Conservation (phyloP, 116 monocot genomes). For the Trichopus zeylanicus region DNA sequence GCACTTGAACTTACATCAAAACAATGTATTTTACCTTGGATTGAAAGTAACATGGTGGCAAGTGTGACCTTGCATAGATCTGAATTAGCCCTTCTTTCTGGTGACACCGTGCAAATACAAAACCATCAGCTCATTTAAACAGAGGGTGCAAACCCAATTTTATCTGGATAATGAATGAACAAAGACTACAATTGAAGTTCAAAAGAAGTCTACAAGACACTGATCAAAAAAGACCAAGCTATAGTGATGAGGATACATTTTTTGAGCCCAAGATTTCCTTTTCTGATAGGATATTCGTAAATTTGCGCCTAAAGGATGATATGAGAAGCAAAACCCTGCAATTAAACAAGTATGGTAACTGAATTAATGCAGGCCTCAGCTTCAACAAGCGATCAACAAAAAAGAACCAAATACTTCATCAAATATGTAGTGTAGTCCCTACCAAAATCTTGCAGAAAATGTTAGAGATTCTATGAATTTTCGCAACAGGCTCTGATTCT, state of each 20-base stretch:
- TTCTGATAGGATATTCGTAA: slow-evolving; percentile 47
- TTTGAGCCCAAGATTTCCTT: slow-evolving; percentile 86
- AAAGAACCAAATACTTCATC: background rate
- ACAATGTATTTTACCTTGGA: slow-evolving; percentile 32
- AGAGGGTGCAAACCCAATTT: background rate
- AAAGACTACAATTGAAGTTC: background rate
- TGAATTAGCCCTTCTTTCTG: slow-evolving; percentile 85
- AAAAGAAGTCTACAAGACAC: background rate
- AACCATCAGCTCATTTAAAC: background rate
- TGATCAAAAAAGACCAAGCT: background rate
- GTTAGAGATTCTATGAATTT: slow-evolving; percentile 60
- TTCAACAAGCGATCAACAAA: background rate
- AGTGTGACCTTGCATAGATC: slow-evolving; percentile 38
- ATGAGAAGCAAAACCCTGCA: slow-evolving; percentile 66
- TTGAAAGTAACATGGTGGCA: slow-evolving; percentile 38
- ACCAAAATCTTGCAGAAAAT: slow-evolving; percentile 80
- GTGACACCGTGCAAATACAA: slow-evolving; percentile 24
- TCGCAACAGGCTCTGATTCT: slow-evolving; percentile 37
- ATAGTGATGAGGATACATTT: no score
- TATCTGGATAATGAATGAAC: background rate
- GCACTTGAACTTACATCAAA: no score
- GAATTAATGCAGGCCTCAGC: background rate
- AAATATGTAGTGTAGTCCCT: slow-evolving; percentile 6
- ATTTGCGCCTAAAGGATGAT: slow-evolving; percentile 75
- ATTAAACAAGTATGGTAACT: slow-evolving; percentile 7